These are phyloP conservation scores for Cadophora gregata DNA, from an alignment of 2,329 filamentous ascomycete species.

Conservation along the genomic window DNA sequence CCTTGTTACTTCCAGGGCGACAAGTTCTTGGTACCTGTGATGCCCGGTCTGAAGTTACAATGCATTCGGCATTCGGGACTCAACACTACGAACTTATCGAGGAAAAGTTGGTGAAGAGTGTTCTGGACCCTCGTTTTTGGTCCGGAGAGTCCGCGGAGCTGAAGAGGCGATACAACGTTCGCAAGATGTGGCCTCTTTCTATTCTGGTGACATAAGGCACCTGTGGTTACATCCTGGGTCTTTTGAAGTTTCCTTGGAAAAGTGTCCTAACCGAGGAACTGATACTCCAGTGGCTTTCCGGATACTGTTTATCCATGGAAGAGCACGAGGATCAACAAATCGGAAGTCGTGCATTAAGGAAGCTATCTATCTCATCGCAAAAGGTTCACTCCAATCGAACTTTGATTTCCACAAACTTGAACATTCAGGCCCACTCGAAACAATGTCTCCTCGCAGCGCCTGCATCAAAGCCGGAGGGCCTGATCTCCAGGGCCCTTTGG, in stretches of 20 bases:
- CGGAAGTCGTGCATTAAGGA: neutral
- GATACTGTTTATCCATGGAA: too few relatives aligned
- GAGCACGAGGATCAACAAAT: neutral
- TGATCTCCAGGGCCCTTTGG: conserved; percentile 32
- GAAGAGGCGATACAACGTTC: neutral
- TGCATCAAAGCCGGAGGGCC: conserved; percentile 33
- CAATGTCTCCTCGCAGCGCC: conserved; percentile 29
- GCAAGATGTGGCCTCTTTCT: neutral
- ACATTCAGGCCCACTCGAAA: neutral
- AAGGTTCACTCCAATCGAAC: neutral
- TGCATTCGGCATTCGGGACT: neutral
- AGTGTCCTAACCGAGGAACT: neutral
- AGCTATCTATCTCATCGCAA: too few relatives aligned
- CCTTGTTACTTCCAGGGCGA: neutral
- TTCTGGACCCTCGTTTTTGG: neutral
- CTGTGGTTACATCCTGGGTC: neutral
- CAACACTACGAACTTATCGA: too few relatives aligned
- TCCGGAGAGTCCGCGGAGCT: conserved; percentile 12
- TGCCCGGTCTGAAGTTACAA: neutral
- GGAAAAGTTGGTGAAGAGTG: neutral
- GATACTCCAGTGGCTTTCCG: neutral
- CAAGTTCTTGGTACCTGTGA: neutral
- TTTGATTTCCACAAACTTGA: neutral
- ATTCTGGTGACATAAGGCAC: neutral
- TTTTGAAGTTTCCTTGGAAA: neutral